Percentiles rank a stretch among this genome's conserved stretches.
Evolutionary conservation across 2,329 filamentous ascomycete genomes (phyloP).

Genomic region (Penicillium sp.): DNA sequence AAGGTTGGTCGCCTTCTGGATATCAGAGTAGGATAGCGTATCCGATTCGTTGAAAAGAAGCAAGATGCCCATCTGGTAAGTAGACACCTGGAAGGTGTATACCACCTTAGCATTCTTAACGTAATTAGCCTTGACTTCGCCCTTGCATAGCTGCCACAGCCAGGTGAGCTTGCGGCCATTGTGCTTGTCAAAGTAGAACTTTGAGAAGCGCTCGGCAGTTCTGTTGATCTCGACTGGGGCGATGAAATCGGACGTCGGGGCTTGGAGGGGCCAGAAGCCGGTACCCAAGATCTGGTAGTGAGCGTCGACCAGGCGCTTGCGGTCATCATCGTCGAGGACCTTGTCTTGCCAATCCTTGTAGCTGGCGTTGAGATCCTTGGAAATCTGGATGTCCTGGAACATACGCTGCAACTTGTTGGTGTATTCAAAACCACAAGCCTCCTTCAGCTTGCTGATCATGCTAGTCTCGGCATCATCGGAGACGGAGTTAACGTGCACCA

Average conservation of each 20-base stretch:
- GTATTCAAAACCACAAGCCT: conserved; percentile 98
- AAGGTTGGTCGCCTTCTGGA: conserved; percentile 76
- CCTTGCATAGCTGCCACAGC: conserved; percentile 98
- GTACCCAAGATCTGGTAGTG: conserved; percentile 92
- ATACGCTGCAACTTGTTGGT: conserved; percentile 99
- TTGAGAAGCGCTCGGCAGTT: conserved; percentile 85
- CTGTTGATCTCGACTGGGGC: conserved; percentile 81
- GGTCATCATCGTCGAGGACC: conserved; percentile 63
- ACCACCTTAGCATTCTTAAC: conserved; percentile 86
- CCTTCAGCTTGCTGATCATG: conserved; percentile 99
- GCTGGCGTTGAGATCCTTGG: conserved; percentile 89
- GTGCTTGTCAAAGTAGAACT: conserved; percentile 95
- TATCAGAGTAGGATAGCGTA: conserved; percentile 82
- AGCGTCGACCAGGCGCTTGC: conserved; percentile 75
- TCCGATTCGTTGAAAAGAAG: conserved; percentile 93
- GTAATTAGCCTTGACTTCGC: conserved; percentile 92
- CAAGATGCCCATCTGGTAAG: conserved; percentile 96
- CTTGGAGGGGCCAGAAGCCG: conserved; percentile 91
- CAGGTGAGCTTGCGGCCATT: conserved; percentile 95
- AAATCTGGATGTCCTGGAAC: conserved; percentile 99
- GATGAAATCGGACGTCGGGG: conserved; percentile 84
- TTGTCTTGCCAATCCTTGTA: conserved; percentile 78
- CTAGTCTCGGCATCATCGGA: conserved; percentile 97
- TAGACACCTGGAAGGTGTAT: conserved; percentile 95
- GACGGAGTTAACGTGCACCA: conserved; percentile 93